phyloP scores from a whole-genome alignment of 1,139 yeast species.

The Kodamaea fungicola region DNA sequence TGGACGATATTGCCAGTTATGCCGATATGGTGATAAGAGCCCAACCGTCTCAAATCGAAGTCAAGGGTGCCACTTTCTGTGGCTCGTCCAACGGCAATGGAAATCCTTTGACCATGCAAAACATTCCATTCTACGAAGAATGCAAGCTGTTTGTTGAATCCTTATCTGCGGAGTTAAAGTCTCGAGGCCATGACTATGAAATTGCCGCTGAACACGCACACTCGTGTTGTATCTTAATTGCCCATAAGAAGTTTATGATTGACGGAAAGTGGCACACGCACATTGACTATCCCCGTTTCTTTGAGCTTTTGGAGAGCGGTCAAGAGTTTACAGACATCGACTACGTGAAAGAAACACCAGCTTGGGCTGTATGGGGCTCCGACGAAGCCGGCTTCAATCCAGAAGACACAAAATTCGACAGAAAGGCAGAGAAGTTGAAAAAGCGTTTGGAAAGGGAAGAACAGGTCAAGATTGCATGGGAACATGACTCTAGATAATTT shows the following conservation, averaged over 20 bases:
- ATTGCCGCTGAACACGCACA: conserved; percentile 96
- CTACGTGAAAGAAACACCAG: conserved; percentile 76
- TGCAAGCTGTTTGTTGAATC: conserved; percentile 70
- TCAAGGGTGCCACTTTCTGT: conserved; percentile 93
- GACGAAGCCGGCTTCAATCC: conserved; percentile 89
- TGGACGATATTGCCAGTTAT: conserved; percentile 77
- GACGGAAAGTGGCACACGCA: conserved; percentile 85
- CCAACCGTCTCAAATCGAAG: conserved; percentile 82
- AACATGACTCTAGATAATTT: neutral
- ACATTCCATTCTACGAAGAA: conserved; percentile 91
- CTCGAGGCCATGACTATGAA: conserved; percentile 67
- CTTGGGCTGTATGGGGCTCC: conserved; percentile 90
- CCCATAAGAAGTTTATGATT: conserved; percentile 67
- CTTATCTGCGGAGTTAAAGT: conserved; percentile 55
- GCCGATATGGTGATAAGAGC: conserved; percentile 86
- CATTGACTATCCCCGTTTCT: conserved; percentile 76
- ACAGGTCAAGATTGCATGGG: conserved; percentile 3
- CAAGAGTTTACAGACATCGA: conserved; percentile 73
- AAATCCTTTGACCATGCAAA: conserved; percentile 90
- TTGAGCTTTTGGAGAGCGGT: conserved; percentile 64
- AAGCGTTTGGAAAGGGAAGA: conserved; percentile 41
- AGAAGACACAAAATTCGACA: conserved; percentile 64
- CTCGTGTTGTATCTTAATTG: conserved; percentile 86
- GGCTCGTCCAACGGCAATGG: conserved; percentile 80
- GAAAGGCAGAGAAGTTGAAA: conserved; percentile 62